Percentiles rank a stretch among this genome's conserved stretches.
Conservation (phyloP, 2,329 filamentous ascomycete species). For the Fusarium buxicola region DNA sequence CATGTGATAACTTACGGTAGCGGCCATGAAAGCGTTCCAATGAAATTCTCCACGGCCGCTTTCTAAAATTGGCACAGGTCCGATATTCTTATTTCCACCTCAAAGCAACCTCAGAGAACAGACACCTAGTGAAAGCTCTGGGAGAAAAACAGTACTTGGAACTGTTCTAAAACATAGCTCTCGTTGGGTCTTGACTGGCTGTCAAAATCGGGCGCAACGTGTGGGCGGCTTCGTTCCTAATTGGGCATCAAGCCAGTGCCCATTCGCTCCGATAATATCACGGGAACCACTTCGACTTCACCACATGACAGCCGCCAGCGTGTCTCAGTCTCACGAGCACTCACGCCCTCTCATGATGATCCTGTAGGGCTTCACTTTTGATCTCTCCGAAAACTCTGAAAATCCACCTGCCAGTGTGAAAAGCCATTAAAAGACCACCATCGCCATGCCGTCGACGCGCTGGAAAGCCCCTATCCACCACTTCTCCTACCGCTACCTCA, state of each 20-base stretch:
- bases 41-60: too few species aligned
- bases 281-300: slow-evolving; percentile 31
- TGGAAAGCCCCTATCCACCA: slow-evolving; percentile 61
- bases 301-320: slow-evolving; percentile 28
- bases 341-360: neutral
- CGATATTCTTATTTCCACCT: too few species aligned
- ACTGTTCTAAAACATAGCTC: too few species aligned
- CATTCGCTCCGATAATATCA: slow-evolving; percentile 34
- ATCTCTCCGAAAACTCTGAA: neutral
- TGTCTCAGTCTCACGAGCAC: neutral
- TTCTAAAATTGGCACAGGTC: too few species aligned
- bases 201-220: too few species aligned
- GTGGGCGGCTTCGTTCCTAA: too few species aligned
- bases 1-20: too few species aligned
- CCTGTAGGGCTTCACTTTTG: neutral
- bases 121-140: too few species aligned
- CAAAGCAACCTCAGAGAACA: too few species aligned
- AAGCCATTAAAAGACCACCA: neutral
- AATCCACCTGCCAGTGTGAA: accelerated
- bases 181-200: too few species aligned
- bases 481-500: slow-evolving; percentile 63
- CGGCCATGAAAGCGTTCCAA: too few species aligned
- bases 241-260: slow-evolving; percentile 17
- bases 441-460: slow-evolving; percentile 30
- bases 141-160: too few species aligned